Conservation (phyloP, 805 yeast genomes). For the Gaillardinia entomophila region DNA sequence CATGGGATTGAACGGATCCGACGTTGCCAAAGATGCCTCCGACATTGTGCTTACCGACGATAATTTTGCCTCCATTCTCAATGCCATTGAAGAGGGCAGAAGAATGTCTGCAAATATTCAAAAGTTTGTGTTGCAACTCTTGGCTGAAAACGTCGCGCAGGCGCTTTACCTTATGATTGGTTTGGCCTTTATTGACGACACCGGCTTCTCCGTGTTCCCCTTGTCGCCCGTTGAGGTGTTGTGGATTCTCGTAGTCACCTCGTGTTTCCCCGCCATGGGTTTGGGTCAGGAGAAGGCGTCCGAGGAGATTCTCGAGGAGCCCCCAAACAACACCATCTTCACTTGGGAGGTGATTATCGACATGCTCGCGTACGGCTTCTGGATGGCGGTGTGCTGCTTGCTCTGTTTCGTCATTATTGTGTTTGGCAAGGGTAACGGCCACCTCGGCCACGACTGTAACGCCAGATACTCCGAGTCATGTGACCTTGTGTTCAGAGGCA, state of each 20-base stretch:
- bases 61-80: conserved; percentile 20
- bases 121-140: conserved; percentile 14
- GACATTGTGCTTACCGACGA: conserved; percentile 23
- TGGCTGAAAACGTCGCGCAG: conserved; percentile 38
- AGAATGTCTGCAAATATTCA: conserved; percentile 16
- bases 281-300: conserved; percentile 33
- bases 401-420: conserved; percentile 32
- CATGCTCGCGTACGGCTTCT: conserved; percentile 35
- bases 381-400: conserved; percentile 39
- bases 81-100: conserved; percentile 22
- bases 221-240: conserved; percentile 42
- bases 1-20: conserved; percentile 24
- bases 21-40: conserved; percentile 23
- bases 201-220: conserved; percentile 73
- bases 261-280: conserved; percentile 35
- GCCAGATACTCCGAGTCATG: conserved; percentile 16
- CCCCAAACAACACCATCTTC: conserved; percentile 33
- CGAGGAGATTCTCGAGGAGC: conserved; percentile 31
- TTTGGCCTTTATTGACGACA: conserved; percentile 58
- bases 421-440: conserved; percentile 33
- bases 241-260: conserved; percentile 30
- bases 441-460: conserved; percentile 34
- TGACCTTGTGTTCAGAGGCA: conserved; percentile 29
- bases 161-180: conserved; percentile 66
- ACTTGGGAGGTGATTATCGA: conserved; percentile 37